Evolutionary conservation across 331 rosid species (phyloP).

Genomic region (Prunus yedoensis): DNA sequence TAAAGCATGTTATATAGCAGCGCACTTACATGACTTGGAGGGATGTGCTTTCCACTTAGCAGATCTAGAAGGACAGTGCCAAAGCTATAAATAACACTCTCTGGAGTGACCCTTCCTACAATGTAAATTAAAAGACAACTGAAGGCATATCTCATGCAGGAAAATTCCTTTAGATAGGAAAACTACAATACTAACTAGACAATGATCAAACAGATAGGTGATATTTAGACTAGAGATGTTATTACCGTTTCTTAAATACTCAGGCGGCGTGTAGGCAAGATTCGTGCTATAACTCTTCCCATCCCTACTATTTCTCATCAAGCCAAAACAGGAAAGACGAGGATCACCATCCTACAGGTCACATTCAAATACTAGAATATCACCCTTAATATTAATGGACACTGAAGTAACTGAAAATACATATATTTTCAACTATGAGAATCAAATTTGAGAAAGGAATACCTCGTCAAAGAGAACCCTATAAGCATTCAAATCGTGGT

Average conservation of each 20-base stretch:
- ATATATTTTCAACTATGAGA: not conserved
- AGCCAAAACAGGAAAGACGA: slow-evolving; percentile 95
- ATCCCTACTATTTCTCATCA: slow-evolving; percentile 93
- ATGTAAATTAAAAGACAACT: slow-evolving; percentile 11
- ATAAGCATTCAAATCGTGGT: slow-evolving; percentile 96
- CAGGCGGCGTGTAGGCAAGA: slow-evolving; percentile 98
- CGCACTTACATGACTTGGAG: slow-evolving; percentile 93
- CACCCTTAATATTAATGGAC: not conserved
- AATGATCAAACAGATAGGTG: slow-evolving; percentile 2
- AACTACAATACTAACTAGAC: slow-evolving; percentile 9
- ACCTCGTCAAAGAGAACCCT: slow-evolving; percentile 96
- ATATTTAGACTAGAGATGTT: slow-evolving; percentile 15
- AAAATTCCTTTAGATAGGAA: slow-evolving; percentile 2
- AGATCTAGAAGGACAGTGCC: slow-evolving; percentile 95
- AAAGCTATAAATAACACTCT: slow-evolving; percentile 95
- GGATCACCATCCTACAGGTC: slow-evolving; percentile 83
- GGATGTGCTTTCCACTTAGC: slow-evolving; percentile 97
- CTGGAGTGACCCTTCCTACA: slow-evolving; percentile 96
- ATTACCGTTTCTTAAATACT: slow-evolving; percentile 83
- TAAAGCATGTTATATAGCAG: not conserved
- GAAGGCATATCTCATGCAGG: not conserved
- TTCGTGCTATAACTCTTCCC: slow-evolving; percentile 96
- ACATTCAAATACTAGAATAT: slow-evolving; percentile 26
- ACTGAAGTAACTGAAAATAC: not conserved
- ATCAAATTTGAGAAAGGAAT: not conserved